Percentiles rank a stretch among this genome's conserved stretches.
These are phyloP conservation scores for Hsuehochloa calcarea DNA, from an alignment of 176 grass and related monocot species.

Conservation along the genomic window DNA sequence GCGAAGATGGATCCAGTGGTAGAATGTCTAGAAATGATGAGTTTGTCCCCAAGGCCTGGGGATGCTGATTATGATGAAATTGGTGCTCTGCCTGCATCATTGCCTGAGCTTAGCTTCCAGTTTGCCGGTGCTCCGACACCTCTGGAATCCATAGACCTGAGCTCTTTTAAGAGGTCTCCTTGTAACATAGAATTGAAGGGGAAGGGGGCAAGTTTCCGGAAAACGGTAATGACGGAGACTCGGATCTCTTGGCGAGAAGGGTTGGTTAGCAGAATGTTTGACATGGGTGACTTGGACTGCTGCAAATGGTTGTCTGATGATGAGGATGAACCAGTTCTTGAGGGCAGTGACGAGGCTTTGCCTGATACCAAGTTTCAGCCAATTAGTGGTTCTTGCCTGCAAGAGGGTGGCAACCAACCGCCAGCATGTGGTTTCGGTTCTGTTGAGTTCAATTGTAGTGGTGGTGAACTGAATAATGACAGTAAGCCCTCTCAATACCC, in stretches of 20 bases:
- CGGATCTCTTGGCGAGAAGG: slow-evolving; percentile 94
- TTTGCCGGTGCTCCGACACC: slow-evolving; percentile 38
- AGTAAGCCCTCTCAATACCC: not conserved
- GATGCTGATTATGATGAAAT: slow-evolving; percentile 37
- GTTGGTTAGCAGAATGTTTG: slow-evolving; percentile 85
- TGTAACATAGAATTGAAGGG: slow-evolving; percentile 28
- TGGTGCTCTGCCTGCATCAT: slow-evolving; percentile 19
- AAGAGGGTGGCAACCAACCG: slow-evolving; percentile 26
- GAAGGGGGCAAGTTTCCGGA: slow-evolving; percentile 27
- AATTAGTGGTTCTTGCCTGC: slow-evolving; percentile 15
- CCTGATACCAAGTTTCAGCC: slow-evolving; percentile 17
- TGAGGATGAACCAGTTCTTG: slow-evolving; percentile 43
- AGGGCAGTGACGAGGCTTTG: not conserved
- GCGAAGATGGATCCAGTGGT: slow-evolving; percentile 48
- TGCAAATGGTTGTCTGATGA: slow-evolving; percentile 81
- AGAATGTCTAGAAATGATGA: slow-evolving; percentile 55
- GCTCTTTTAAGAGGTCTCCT: slow-evolving; percentile 57
- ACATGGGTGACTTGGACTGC: slow-evolving; percentile 69
- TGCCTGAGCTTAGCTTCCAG: slow-evolving; percentile 68
- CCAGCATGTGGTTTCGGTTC: slow-evolving; percentile 53
- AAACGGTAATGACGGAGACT: slow-evolving; percentile 21
- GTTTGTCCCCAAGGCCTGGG: slow-evolving; percentile 35
- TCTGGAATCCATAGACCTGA: slow-evolving; percentile 71
- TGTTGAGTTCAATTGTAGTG: slow-evolving; percentile 39
- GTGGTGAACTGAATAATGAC: slow-evolving; percentile 23